Base-by-base conservation (phyloP, 2,329 filamentous ascomycete genomes). In the Cladophialophora psammophila region DNA sequence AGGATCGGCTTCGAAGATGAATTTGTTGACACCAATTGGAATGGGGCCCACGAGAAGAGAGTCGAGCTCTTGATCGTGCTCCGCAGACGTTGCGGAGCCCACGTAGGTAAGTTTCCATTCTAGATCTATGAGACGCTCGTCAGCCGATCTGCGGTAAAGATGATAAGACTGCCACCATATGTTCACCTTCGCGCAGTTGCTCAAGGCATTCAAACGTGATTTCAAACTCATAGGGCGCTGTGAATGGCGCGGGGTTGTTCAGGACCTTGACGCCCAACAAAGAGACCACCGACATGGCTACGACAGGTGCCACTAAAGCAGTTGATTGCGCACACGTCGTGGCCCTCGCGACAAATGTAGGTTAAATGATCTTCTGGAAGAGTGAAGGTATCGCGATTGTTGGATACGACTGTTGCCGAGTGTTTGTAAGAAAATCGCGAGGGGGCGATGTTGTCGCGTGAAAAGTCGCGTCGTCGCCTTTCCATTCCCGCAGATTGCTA, bases 81-180 rank as follows among this genome's bases (percentile, higher is more conserved):
- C 93, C 78, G 95, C 93, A 69, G 93, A 96, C 65, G 94, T 98
- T 71, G 96, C 95, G 74, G 95, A 99, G 76, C 95, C 96, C 77
- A 99, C 95, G 75, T 99, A 99, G 79, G 93, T 99, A 75, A 99
- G 86, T 82, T 99, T 99, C 95, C 95, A 99, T 82, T 99, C 95
- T 69, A 99, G 89, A 82, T 99, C 95, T 96, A 75, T 38, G 31
- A 10, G 3, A 20, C 9, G 38, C 31, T 53, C 13, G 63, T 70
- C 55, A 67, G 63, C 34, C 50, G n/a, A 52, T 60, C 55, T 52
- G 35, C 32, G 38, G 15, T 40, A 34, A 20, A 53, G 45, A 50
- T 26, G 26, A 50, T 3, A 10, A 50, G 18, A 3, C 1, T 50
- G 18, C 40, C 18, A 5, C 18, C 7, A 50, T 12, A 26, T 10